Base-by-base conservation (phyloP, 2,329 filamentous ascomycete species). In the Ambrosiella cleistominuta region DNA sequence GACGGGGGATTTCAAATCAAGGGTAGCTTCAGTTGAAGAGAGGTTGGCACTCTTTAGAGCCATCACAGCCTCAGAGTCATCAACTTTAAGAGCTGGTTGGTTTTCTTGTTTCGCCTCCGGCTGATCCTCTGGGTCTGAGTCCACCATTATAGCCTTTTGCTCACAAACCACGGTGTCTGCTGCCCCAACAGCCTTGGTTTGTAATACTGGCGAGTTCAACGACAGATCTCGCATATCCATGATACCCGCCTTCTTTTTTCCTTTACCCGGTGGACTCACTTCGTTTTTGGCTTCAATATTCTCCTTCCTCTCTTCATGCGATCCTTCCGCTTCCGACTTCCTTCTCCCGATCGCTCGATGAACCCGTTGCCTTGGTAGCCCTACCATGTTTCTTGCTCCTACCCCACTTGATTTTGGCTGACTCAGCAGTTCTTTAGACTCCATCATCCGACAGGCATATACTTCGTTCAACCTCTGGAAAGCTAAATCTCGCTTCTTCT, bases 381-480 rank as follows among this genome's bases (percentile, higher is more conserved):
- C 44, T 15, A 35, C 15, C 3, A 45, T 13, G 11, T 13, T 51
- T 7, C 38, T 13, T 1, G 38, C 27, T 15, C 38, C 12, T 13
- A 9, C 13, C 15, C 17, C 9, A 7, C 7, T 27, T n/a, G 8
- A 13, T 5, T 17, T 40, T 8, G 15, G 12, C 9, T 65, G 71
- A 15, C 9, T 38, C 3, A 83, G 70, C n/a, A 89, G 71, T 38
- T 83, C 77, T 19, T 74, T 71, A 27, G 79, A 79, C 1, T 76
- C 75, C 36, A 83, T 73, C 2, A 83, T 73, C 51, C 81, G 79
- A 52, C 86, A 88, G 37, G 86, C 88, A 61, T 90, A 85, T 56
- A 87, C 78, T 47, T 88, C 80, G 1, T 80, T 75, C 67, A 95
- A 83, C 57, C 81, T 80, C 56, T 78, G 76, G 63, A 94, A 73